A percentile compares a stretch with the other conserved stretches of the same genome.
These are phyloP conservation scores for Quercus engelmannii DNA, from an alignment of 306 rosid species.

Conservation along the genomic window DNA sequence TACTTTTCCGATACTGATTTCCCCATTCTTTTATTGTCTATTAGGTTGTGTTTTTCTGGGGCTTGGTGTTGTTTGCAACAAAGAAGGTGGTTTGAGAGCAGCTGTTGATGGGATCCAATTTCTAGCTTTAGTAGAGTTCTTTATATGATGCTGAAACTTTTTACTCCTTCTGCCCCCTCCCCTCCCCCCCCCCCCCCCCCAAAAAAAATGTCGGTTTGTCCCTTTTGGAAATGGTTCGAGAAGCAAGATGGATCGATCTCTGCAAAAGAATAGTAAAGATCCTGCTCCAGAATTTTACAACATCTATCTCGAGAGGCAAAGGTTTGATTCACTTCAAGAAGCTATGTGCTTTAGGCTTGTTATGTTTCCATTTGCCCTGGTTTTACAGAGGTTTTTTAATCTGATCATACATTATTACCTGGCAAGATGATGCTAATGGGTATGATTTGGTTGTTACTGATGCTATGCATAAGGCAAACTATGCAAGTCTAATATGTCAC, in stretches of 20 bases:
- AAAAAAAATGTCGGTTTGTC: constrained; percentile 63
- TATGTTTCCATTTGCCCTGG: constrained; percentile 8
- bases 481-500: constrained; percentile 97
- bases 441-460: constrained; percentile 94
- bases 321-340: constrained; percentile 45
- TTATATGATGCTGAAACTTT: constrained; percentile 12
- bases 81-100: constrained; percentile 69
- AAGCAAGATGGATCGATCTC: constrained; percentile 95
- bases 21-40: constrained; percentile 14
- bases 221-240: constrained; percentile 97
- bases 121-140: neutral
- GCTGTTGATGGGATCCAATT: constrained; percentile 4
- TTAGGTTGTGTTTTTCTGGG: constrained; percentile 56
- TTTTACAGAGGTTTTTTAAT: neutral
- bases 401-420: constrained; percentile 15
- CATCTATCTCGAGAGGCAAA: constrained; percentile 94
- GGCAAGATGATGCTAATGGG: constrained; percentile 94
- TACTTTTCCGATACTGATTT: constrained; percentile 14
- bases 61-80: constrained; percentile 94
- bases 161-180: neutral
- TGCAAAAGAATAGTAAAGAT: constrained; percentile 84
- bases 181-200: neutral
- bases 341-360: constrained; percentile 7
- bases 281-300: constrained; percentile 98
- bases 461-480: constrained; percentile 99